These are phyloP conservation scores for Biancaea sappan DNA, from an alignment of 306 rosid genomes.

Conservation along the genomic window DNA sequence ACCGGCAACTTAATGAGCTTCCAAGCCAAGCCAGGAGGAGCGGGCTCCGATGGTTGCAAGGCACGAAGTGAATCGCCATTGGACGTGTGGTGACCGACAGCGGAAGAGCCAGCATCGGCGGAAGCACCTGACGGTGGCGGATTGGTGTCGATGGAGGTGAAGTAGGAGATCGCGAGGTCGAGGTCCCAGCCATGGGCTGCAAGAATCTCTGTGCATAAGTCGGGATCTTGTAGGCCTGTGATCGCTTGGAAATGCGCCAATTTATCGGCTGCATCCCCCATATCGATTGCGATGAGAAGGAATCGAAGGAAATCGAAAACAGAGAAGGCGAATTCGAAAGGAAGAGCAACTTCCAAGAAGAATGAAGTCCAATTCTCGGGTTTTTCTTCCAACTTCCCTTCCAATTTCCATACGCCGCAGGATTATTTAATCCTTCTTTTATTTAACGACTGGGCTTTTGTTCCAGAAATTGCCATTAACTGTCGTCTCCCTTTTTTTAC, in stretches of 20 bases:
- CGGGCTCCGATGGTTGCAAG: constrained; percentile 31
- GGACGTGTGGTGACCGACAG: neutral
- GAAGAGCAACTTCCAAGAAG: neutral
- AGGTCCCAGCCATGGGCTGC: constrained; percentile 96
- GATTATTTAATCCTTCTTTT: neutral
- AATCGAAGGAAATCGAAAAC: neutral
- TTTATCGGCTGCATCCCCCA: constrained; percentile 80
- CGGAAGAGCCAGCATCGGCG: constrained; percentile 5
- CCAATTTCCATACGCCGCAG: constrained; percentile 8
- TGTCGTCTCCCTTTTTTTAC: neutral
- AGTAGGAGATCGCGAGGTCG: constrained; percentile 87
- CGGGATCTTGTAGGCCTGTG: constrained; percentile 87
- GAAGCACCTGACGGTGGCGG: neutral
- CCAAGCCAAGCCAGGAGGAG: constrained; percentile 77
- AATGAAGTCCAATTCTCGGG: neutral
- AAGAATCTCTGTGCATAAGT: constrained; percentile 84
- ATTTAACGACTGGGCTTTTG: neutral
- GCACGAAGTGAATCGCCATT: neutral
- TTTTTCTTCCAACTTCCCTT: neutral
- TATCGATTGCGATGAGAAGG: constrained; percentile 23
- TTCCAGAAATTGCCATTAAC: neutral
- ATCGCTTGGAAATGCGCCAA: constrained; percentile 85
- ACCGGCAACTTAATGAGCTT: constrained; percentile 74
- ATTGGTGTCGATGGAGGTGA: constrained; percentile 39
- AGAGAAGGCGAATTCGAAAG: neutral